Conservation (phyloP, 1,284 basidiomycete genomes). For the Malassezia sp. region DNA sequence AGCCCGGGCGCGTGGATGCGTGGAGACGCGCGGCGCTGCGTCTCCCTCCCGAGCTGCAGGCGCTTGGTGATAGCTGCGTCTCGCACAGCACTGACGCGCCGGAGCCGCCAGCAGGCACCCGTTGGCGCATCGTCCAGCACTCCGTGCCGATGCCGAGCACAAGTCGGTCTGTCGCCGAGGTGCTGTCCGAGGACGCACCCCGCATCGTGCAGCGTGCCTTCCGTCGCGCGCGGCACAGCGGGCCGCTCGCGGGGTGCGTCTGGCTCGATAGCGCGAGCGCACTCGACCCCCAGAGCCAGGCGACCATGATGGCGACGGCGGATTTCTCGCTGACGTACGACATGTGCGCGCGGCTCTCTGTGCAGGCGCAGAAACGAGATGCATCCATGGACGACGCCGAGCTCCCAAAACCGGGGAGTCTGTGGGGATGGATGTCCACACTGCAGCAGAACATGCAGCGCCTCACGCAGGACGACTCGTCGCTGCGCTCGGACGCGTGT, state of each 20-base stretch:
- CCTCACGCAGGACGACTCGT: neutral
- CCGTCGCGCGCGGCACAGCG: neutral
- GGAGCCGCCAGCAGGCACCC: neutral
- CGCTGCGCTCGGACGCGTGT: neutral
- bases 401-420: neutral
- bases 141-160: neutral
- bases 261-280: slow-evolving; percentile 23
- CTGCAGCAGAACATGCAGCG: slow-evolving; percentile 9
- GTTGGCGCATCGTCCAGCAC: neutral
- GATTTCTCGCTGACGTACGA: slow-evolving; percentile 34
- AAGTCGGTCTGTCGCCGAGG: neutral
- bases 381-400: neutral
- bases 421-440: slow-evolving; percentile 14
- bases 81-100: neutral
- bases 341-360: neutral
- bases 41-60: neutral
- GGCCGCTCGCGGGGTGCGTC: slow-evolving; percentile 1
- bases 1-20: neutral
- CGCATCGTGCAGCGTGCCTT: slow-evolving; percentile 3
- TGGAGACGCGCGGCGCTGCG: neutral
- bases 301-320: slow-evolving; percentile 38
- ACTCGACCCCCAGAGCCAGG: slow-evolving; percentile 17
- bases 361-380: neutral
- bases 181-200: neutral
- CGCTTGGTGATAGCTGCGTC: slow-evolving; percentile 4